Conservation (phyloP, 2,329 filamentous ascomycete species). For the Parascedosporium putredinis region DNA sequence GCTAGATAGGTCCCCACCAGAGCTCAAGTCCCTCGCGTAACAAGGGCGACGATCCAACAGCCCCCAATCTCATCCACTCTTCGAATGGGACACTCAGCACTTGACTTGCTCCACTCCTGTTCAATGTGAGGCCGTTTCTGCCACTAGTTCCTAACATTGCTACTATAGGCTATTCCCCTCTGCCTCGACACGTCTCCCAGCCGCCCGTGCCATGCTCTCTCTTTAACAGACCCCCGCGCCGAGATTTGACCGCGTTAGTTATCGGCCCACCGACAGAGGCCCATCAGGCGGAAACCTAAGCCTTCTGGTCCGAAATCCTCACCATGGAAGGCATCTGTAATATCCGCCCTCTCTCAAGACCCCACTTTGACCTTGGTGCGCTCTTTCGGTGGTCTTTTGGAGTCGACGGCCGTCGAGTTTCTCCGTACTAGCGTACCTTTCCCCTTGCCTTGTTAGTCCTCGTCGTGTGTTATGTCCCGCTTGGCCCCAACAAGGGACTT, state of each 20-base stretch:
- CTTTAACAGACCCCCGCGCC: not conserved
- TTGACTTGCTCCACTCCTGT: too few relatives aligned
- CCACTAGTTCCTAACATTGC: not conserved
- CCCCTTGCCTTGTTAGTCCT: not conserved
- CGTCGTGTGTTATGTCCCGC: too few relatives aligned
- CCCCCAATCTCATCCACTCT: too few relatives aligned
- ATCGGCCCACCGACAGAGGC: not conserved
- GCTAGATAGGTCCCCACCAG: too few relatives aligned
- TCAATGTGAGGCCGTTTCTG: too few relatives aligned
- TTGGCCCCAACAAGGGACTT: too few relatives aligned
- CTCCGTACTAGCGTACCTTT: not conserved
- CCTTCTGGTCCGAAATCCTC: constrained; percentile 1
- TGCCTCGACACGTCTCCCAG: not conserved
- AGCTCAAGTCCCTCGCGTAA: too few relatives aligned
- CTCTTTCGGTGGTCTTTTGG: too few relatives aligned
- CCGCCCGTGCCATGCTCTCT: not conserved
- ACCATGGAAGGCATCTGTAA: not conserved
- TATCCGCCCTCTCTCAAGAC: not conserved
- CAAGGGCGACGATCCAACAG: too few relatives aligned
- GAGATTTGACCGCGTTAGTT: not conserved
- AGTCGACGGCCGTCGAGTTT: not conserved
- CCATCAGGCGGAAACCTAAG: not conserved
- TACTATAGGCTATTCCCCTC: not conserved
- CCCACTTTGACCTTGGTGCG: too few relatives aligned
- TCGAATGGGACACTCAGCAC: too few relatives aligned